These are phyloP conservation scores for Yarrowia sp. DNA, from an alignment of 805 yeast genomes.

Conservation along the genomic window DNA sequence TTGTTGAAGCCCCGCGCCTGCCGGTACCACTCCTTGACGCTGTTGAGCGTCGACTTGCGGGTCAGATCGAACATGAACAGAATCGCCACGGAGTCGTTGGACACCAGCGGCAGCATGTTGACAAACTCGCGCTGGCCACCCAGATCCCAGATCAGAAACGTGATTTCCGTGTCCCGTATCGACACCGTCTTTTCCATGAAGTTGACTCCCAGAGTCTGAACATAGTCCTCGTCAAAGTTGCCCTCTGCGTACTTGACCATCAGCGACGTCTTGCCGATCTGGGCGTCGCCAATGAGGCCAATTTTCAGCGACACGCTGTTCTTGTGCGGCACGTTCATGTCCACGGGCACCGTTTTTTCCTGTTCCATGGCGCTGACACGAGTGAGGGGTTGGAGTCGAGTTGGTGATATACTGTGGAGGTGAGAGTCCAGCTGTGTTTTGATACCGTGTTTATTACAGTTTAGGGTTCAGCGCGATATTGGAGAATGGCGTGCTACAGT, in stretches of 20 bases:
- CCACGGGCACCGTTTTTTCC: slow-evolving; percentile 44
- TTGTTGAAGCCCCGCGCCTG: slow-evolving; percentile 89
- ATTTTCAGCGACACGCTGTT: slow-evolving; percentile 64
- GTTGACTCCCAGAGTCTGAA: slow-evolving; percentile 93
- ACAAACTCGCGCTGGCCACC: slow-evolving; percentile 96
- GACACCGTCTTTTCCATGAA: slow-evolving; percentile 90
- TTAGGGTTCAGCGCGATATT: slow-evolving; percentile 3
- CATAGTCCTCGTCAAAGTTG: slow-evolving; percentile 86
- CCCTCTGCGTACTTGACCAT: slow-evolving; percentile 99
- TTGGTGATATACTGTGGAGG: neutral
- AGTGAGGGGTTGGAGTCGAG: neutral
- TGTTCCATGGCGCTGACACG: slow-evolving; percentile 1
- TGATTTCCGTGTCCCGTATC: slow-evolving; percentile 83
- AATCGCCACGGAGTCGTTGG: slow-evolving; percentile 90
- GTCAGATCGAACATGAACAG: slow-evolving; percentile 90
- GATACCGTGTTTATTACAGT: neutral
- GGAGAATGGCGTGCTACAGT: too few species aligned
- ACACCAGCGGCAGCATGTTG: slow-evolving; percentile 92
- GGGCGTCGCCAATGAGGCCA: slow-evolving; percentile 94
- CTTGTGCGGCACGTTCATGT: slow-evolving; percentile 46
- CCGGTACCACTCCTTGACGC: slow-evolving; percentile 94
- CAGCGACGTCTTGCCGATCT: slow-evolving; percentile 92
- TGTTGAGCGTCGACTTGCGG: slow-evolving; percentile 80
- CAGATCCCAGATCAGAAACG: slow-evolving; percentile 92
- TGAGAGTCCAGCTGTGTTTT: slow-evolving; percentile 3